Conservation (phyloP, 108 stramenopile species). For the Stephanodiscus minutulus region DNA sequence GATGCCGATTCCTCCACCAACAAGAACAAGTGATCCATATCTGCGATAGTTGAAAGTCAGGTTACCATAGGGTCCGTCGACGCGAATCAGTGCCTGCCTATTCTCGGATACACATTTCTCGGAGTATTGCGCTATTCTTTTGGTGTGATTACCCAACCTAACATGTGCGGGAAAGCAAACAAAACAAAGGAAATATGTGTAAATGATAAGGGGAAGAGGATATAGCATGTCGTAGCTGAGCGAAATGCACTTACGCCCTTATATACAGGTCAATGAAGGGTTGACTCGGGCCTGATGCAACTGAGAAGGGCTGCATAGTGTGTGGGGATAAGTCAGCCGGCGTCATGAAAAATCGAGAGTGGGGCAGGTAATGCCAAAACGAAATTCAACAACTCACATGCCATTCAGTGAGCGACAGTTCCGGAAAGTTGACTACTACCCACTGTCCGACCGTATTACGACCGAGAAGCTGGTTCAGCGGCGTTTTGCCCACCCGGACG, state of each 20-base stretch:
- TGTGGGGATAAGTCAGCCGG: not conserved
- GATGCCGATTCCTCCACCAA: conserved; percentile 13
- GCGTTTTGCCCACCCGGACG: conserved; percentile 29
- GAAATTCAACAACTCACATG: conserved; percentile 12
- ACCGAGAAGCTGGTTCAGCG: conserved; percentile 14
- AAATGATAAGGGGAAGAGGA: not conserved
- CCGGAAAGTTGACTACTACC: conserved; percentile 36
- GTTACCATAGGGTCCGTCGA: conserved; percentile 12
- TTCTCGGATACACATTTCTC: conserved; percentile 9
- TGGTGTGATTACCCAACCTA: conserved; percentile 10
- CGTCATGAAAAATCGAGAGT: not conserved
- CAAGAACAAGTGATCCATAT: conserved; percentile 15
- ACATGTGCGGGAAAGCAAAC: not conserved
- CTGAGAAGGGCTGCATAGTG: conserved; percentile 26
- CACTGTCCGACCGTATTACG: conserved; percentile 28
- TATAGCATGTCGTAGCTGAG: too few species aligned
- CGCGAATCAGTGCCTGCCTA: conserved; percentile 11
- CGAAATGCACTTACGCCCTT: conserved; percentile 4
- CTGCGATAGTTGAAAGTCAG: conserved; percentile 6
- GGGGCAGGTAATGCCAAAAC: not conserved
- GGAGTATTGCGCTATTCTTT: not conserved
- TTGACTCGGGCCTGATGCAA: conserved; percentile 32
- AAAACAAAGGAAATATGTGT: not conserved
- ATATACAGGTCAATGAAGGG: conserved; percentile 33
- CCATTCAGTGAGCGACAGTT: conserved; percentile 35